These are phyloP conservation scores for Lachancea sp. DNA, from an alignment of 805 yeast genomes.

Conservation along the genomic window DNA sequence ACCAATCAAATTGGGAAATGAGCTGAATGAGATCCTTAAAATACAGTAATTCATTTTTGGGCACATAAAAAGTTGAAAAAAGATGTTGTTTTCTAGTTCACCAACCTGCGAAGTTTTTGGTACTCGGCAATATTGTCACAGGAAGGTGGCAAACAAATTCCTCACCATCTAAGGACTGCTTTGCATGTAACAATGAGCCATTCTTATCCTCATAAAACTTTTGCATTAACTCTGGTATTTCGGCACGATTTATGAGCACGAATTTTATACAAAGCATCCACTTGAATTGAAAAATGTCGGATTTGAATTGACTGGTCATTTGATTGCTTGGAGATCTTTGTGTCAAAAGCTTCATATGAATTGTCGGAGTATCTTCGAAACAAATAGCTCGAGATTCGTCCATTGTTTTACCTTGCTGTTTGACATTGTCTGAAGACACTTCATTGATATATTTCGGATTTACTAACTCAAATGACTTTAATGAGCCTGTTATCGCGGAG, in stretches of 20 bases:
- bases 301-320: constrained; percentile 36
- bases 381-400: constrained; percentile 31
- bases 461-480: constrained; percentile 35
- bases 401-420: constrained; percentile 18
- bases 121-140: constrained; percentile 39
- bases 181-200: constrained; percentile 33
- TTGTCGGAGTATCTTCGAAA: constrained; percentile 23
- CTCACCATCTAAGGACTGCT: constrained; percentile 33
- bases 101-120: constrained; percentile 45
- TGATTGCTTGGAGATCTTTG: constrained; percentile 34
- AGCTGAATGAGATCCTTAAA: not conserved
- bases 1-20: not conserved
- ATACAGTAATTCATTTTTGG: not conserved
- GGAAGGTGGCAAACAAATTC: constrained; percentile 43
- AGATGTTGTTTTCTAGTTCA: constrained; percentile 9
- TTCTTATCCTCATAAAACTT: constrained; percentile 34
- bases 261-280: constrained; percentile 36
- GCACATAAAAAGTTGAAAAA: not conserved
- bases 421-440: constrained; percentile 9
- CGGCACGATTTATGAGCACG: constrained; percentile 21
- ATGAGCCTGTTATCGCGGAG: constrained; percentile 33
- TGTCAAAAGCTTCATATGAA: constrained; percentile 28
- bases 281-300: constrained; percentile 35
- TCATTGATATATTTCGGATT: constrained; percentile 28
- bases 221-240: constrained; percentile 12